These are phyloP conservation scores for Cochliopodium minus DNA, from an alignment of 208 protist genomes.

Conservation along the genomic window DNA sequence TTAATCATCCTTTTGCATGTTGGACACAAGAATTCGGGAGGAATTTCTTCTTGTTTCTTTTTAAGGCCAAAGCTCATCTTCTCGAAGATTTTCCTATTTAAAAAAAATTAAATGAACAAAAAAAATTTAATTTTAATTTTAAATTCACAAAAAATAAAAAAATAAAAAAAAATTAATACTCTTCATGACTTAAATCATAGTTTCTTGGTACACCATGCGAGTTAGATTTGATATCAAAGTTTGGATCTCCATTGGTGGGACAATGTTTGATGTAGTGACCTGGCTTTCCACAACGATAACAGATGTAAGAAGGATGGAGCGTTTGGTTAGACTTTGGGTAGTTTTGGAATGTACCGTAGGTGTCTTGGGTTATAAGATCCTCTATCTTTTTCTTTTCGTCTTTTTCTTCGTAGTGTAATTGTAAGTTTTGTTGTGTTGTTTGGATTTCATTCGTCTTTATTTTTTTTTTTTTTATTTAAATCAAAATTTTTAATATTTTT, in stretches of 20 bases:
- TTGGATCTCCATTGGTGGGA: constrained; percentile 31
- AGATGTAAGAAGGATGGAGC: no score
- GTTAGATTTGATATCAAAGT: constrained; percentile 21
- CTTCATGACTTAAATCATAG: not conserved
- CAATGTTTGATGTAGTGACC: constrained; percentile 34
- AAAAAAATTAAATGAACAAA: constrained; percentile 3
- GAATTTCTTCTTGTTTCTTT: not conserved
- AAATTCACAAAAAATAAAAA: not conserved
- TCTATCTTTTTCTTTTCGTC: no score
- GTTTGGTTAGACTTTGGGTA: no score
- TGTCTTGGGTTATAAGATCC: no score
- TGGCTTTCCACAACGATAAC: constrained; percentile 27
- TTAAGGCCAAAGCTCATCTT: not conserved
- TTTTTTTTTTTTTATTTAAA: no score
- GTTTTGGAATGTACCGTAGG: no score
- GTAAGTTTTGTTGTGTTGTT: no score
- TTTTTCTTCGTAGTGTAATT: no score
- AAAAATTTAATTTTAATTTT: not conserved
- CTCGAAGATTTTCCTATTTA: not conserved
- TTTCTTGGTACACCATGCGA: constrained; percentile 30
- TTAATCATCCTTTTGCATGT: constrained; percentile 16
- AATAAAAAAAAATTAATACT: not conserved
- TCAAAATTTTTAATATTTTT: no score
- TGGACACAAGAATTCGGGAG: constrained; percentile 18
- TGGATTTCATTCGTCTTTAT: no score